Base-by-base conservation (phyloP, 2,329 filamentous ascomycete species). In the Colletotrichum godetiae region DNA sequence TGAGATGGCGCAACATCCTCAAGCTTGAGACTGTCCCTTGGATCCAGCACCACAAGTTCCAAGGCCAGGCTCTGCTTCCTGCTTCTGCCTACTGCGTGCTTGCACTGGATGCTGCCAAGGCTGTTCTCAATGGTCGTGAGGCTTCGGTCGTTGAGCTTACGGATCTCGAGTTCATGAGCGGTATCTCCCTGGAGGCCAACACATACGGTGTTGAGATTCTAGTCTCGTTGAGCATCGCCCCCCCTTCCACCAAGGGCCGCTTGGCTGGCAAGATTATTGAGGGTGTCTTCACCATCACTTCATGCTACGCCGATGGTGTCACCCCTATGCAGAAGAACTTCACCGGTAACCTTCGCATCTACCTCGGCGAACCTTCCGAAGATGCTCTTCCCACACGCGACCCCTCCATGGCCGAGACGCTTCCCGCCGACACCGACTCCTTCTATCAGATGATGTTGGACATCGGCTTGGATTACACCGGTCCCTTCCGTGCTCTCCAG, bases 21-120 rank as follows among this genome's bases (percentile, higher is more conserved):
- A 64, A 63, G 19, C 68, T 77, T 2, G 49, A 74, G 13, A 76
- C 79, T 2, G 27, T 76, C 27, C 74, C 77, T 7, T 87, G 85
- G 85, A 72, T 87, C 5, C 58, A 70, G 7, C 81, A 84, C 49
- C 84, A 87, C 65, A 72, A 75, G 27, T 67, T 79, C 59, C 79
- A 84, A 31, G 77, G 78, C 3, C 77, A 85, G 53, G 78, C 82
- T 15, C 78, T 89, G 8, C 86, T 87, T 63, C 87, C 87, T 0
- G 83, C 77, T 1, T 82, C 86, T 0, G 85, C 80, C 0, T 88
- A 86, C 75, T 66, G 87, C 1, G 78, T 80, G 19, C 84, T 87
- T 77, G 84, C 82, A 0, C 77, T 85, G 0, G 86, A 88, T 69
- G 86, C 86, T 3, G 82, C 83, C 1, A 79, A 76, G 3, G 76